Percentiles rank a stretch among this genome's conserved stretches.
These are phyloP conservation scores for Phialocephala subalpina DNA, from an alignment of 2,329 filamentous ascomycete species.

Conservation along the genomic window DNA sequence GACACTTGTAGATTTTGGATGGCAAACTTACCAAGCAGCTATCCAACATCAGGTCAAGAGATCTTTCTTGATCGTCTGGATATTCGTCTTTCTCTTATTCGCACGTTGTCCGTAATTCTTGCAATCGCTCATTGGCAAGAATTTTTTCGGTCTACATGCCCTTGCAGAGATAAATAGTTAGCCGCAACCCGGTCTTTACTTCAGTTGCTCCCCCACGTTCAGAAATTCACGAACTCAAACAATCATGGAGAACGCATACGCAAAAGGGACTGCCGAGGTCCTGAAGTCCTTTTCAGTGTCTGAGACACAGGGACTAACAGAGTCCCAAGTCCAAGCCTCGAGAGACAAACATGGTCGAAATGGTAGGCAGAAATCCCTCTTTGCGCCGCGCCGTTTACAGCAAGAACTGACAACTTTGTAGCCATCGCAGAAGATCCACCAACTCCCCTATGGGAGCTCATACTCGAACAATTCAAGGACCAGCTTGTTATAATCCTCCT, in stretches of 20 bases:
- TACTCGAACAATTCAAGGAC: constrained; percentile 99
- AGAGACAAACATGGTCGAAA: constrained; percentile 71
- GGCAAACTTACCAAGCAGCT: constrained; percentile 21
- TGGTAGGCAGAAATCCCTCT: constrained; percentile 55
- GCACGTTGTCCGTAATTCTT: constrained; percentile 19
- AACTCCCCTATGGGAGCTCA: constrained; percentile 94
- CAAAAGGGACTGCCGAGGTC: constrained; percentile 64
- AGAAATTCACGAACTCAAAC: constrained; percentile 8
- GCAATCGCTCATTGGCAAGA: constrained; percentile 20
- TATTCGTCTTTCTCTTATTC: constrained; percentile 15
- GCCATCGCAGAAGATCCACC: constrained; percentile 88
- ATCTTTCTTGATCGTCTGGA: constrained; percentile 16
- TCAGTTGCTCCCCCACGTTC: constrained; percentile 9
- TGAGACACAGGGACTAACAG: constrained; percentile 61
- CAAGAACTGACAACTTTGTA: constrained; percentile 46
- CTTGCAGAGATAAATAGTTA: constrained; percentile 25
- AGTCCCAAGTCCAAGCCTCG: constrained; percentile 63
- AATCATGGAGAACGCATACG: constrained; percentile 70
- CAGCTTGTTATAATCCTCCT: constrained; percentile 96
- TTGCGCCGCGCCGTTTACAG: constrained; percentile 24
- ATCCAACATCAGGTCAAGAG: not conserved
- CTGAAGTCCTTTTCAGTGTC: constrained; percentile 66
- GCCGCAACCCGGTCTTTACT: constrained; percentile 29
- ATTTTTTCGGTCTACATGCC: constrained; percentile 29
- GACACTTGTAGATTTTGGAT: constrained; percentile 27